phyloP scores from a whole-genome alignment of 495 filamentous ascomycete genomes.

The Penicillium riverlandense region DNA sequence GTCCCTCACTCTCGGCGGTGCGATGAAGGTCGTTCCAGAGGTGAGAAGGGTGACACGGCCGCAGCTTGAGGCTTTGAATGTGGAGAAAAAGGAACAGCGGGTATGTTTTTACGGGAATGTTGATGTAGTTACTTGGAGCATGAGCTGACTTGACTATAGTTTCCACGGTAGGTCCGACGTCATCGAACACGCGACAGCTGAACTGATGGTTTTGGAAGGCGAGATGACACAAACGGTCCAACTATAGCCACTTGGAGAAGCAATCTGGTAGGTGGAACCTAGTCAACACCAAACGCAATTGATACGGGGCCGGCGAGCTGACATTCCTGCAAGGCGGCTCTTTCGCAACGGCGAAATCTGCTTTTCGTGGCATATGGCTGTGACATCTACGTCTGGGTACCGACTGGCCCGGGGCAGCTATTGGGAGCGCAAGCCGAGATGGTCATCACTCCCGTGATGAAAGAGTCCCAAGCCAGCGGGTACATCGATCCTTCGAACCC shows the following conservation, averaged over 20 bases:
- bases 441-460: conserved; percentile 56
- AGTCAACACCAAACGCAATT: conserved; percentile 23
- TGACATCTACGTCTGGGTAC: conserved; percentile 68
- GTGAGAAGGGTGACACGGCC: conserved; percentile 2
- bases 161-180: conserved; percentile 9
- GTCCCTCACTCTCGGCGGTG: conserved; percentile 4
- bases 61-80: conserved; percentile 18
- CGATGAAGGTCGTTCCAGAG: background rate
- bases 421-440: conserved; percentile 55
- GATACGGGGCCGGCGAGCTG: background rate
- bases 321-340: conserved; percentile 31
- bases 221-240: conserved; percentile 22
- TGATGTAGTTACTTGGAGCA: background rate
- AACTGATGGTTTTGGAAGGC: conserved; percentile 16
- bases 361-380: conserved; percentile 71
- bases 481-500: conserved; percentile 48
- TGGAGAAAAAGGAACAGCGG: conserved; percentile 26
- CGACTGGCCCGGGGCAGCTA: conserved; percentile 55
- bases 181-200: too few species aligned
- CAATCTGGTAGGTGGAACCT: conserved; percentile 51
- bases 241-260: conserved; percentile 36
- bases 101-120: conserved; percentile 1
- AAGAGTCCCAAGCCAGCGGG: conserved; percentile 38
- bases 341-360: conserved; percentile 55
- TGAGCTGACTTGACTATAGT: conserved; percentile 14